A percentile compares a stretch with the other conserved stretches of the same genome.
Evolutionary conservation across 176 grass and related monocot species (phyloP).

Genomic region (Oryza coarctata): DNA sequence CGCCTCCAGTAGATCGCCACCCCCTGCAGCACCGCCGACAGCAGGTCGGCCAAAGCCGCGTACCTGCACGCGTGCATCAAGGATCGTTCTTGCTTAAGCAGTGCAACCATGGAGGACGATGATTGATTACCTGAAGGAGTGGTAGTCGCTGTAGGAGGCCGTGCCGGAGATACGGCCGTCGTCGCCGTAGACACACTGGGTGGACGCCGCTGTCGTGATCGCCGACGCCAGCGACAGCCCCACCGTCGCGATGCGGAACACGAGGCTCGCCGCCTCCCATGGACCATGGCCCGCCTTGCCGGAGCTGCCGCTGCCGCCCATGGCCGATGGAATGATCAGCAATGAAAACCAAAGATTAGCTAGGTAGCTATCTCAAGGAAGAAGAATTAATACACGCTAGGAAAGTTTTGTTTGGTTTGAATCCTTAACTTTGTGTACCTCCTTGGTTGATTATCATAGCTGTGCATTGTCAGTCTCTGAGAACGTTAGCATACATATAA

Average conservation of each 20-base stretch:
- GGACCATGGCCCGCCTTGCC: not conserved
- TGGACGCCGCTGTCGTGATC: slow-evolving; percentile 18
- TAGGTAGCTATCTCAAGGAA: too few relatives aligned
- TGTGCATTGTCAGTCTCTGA: too few relatives aligned
- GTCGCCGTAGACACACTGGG: not conserved
- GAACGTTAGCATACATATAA: too few relatives aligned
- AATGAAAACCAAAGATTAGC: too few relatives aligned
- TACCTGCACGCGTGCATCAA: not conserved
- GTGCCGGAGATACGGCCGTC: not conserved
- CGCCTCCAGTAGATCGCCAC: slow-evolving; percentile 26
- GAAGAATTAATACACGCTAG: too few relatives aligned
- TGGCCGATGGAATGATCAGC: too few relatives aligned
- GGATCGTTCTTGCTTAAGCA: not conserved
- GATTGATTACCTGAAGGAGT: slow-evolving; percentile 9
- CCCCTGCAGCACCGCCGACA: slow-evolving; percentile 36
- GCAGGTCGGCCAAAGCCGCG: not conserved
- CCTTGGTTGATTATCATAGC: too few relatives aligned
- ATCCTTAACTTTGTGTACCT: too few relatives aligned
- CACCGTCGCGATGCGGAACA: slow-evolving; percentile 22
- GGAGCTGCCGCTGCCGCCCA: too few relatives aligned
- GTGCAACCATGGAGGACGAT: not conserved
- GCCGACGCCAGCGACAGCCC: slow-evolving; percentile 23
- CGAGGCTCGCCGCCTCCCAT: not conserved
- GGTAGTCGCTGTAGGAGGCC: slow-evolving; percentile 25
- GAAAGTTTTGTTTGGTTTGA: too few relatives aligned